A percentile compares a stretch with the other conserved stretches of the same genome.
These are phyloP conservation scores for Diutina rugosa DNA, from an alignment of 1,139 yeast genomes.

Conservation along the genomic window DNA sequence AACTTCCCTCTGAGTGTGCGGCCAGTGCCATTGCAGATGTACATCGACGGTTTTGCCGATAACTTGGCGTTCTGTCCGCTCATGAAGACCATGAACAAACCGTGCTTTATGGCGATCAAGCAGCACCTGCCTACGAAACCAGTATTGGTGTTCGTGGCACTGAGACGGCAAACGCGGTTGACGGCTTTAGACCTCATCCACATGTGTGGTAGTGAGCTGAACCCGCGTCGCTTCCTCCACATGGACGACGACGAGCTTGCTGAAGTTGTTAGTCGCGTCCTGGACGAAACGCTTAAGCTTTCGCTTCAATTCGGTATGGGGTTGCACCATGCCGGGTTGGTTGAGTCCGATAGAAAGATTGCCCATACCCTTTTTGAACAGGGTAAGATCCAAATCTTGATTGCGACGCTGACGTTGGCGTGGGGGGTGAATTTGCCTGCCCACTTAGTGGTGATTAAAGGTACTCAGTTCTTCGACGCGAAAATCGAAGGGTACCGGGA, in stretches of 20 bases:
- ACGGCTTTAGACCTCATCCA: conserved; percentile 91
- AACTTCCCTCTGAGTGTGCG: conserved; percentile 94
- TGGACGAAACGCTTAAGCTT: conserved; percentile 78
- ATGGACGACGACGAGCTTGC: conserved; percentile 69
- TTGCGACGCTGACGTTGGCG: conserved; percentile 93
- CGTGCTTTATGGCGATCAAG: conserved; percentile 92
- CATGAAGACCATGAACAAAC: conserved; percentile 97
- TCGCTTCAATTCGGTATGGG: conserved; percentile 94
- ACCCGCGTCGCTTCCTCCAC: conserved; percentile 75
- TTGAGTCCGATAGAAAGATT: conserved; percentile 77
- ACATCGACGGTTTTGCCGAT: conserved; percentile 94
- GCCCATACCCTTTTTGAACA: conserved; percentile 78
- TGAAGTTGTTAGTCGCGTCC: conserved; percentile 48
- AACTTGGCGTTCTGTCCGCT: conserved; percentile 88
- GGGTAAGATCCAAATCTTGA: conserved; percentile 76
- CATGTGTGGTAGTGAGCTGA: conserved; percentile 87
- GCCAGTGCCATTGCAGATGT: conserved; percentile 96
- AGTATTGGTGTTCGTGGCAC: conserved; percentile 87
- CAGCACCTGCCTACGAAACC: conserved; percentile 93
- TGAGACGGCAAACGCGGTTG: conserved; percentile 90
- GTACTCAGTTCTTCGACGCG: conserved; percentile 80
- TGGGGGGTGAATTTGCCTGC: conserved; percentile 98
- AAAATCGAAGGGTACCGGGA: conserved; percentile 71
- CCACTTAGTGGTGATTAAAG: conserved; percentile 83
- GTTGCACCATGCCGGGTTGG: conserved; percentile 94